Evolutionary conservation across 805 yeast genomes (phyloP).

Genomic region (Torulaspora microellipsoides): DNA sequence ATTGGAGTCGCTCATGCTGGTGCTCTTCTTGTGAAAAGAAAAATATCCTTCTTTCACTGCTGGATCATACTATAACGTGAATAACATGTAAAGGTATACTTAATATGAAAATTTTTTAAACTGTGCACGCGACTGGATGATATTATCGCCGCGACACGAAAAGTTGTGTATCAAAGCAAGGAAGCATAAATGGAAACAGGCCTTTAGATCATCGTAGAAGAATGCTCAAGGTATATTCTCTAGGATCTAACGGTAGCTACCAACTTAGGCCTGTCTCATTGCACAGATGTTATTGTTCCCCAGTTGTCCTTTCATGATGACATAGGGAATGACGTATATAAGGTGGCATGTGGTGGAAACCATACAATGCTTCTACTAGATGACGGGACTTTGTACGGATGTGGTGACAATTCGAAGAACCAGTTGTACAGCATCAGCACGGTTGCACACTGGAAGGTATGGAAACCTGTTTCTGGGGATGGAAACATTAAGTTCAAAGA

Average conservation of each 20-base stretch:
- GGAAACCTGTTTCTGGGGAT: slow-evolving; percentile 1
- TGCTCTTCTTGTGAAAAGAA: background rate
- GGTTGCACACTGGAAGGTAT: slow-evolving; percentile 27
- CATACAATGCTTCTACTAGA: slow-evolving; percentile 62
- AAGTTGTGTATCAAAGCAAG: background rate
- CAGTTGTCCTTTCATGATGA: slow-evolving; percentile 18
- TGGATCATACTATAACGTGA: background rate
- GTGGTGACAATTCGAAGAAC: slow-evolving; percentile 57
- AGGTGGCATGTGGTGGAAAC: slow-evolving; percentile 78
- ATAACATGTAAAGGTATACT: background rate
- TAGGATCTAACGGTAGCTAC: slow-evolving; percentile 81
- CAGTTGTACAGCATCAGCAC: slow-evolving; percentile 40
- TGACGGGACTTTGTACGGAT: slow-evolving; percentile 48
- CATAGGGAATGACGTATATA: slow-evolving; percentile 29
- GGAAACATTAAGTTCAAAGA: slow-evolving; percentile 36
- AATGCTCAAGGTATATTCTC: slow-evolving; percentile 36
- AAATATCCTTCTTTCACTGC: background rate
- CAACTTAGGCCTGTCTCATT: slow-evolving; percentile 63
- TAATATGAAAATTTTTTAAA: slow-evolving; percentile 11
- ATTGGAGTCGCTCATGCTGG: slow-evolving; percentile 15
- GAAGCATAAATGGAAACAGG: background rate
- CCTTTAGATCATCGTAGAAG: no score
- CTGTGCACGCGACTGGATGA: slow-evolving; percentile 1
- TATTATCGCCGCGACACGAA: slow-evolving; percentile 7
- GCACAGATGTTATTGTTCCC: slow-evolving; percentile 44